A percentile compares a stretch with the other conserved stretches of the same genome.
phyloP scores from a whole-genome alignment of 2,329 filamentous ascomycete genomes.

The Pseudogymnoascus sp. region DNA sequence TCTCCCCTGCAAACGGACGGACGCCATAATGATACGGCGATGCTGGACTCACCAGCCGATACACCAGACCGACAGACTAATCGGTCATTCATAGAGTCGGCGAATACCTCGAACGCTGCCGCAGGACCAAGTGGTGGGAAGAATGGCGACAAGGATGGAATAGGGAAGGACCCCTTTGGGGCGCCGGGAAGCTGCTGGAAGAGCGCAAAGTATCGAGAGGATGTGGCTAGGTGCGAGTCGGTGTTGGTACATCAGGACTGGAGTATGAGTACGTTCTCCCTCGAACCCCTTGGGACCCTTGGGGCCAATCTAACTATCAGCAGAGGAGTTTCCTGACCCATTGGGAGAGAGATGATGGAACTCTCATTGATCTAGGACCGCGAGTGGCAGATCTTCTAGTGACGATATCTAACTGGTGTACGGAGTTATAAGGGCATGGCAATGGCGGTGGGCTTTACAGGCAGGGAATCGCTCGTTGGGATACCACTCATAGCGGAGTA shows the following conservation, averaged over 20 bases:
- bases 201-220: slow-evolving; percentile 50
- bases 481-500: background rate
- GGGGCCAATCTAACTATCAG: background rate
- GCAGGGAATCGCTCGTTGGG: background rate
- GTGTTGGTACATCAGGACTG: slow-evolving; percentile 45
- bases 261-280: slow-evolving; percentile 35
- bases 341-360: background rate
- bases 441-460: background rate
- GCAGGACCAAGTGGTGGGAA: slow-evolving; percentile 11
- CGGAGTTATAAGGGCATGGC: background rate
- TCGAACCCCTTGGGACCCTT: background rate
- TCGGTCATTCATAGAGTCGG: background rate
- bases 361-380: background rate
- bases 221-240: slow-evolving; percentile 43
- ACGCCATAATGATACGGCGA: slow-evolving; percentile 1
- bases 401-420: background rate
- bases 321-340: background rate
- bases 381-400: no score
- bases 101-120: background rate
- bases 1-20: slow-evolving; percentile 1
- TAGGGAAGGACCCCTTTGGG: slow-evolving; percentile 27
- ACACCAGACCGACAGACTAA: background rate
- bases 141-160: slow-evolving; percentile 15
- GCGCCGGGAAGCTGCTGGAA: slow-evolving; percentile 46
- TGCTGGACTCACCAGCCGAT: slow-evolving; percentile 9